Evolutionary conservation across 2,329 filamentous ascomycete genomes (phyloP), one percentile per base, ranked within the genome.

Genomic region (Myrmaecium sp.): DNA sequence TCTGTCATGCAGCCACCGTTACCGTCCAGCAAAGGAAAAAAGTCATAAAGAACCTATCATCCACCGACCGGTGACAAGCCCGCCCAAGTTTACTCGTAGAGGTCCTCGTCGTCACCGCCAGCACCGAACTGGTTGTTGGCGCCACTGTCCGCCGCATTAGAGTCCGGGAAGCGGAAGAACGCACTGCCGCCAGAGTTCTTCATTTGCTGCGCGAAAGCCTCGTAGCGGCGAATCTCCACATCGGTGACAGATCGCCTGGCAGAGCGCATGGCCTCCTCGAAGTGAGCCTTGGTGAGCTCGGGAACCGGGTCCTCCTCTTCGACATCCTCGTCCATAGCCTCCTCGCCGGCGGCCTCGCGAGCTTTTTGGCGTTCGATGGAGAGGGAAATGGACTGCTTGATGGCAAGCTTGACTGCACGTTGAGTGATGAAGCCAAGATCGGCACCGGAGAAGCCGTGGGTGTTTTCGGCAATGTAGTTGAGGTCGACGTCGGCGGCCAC

Each of bases 61-160:
- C n/a, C n/a, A n/a, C n/a, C n/a, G n/a, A n/a, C n/a, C n/a, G n/a
- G n/a, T n/a, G n/a, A n/a, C n/a, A n/a, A n/a, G n/a, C n/a, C n/a
- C n/a, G n/a, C n/a, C n/a, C n/a, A n/a, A n/a, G n/a, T n/a, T n/a
- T 84, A 94, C 60, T 93, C 81, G 57, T 95, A 95, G 53, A 95
- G 79, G 60, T 84, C 86, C 57, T 94, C 86, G 50, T 95, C 86
- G 53, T 92, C 84, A 44, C 82, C 86, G 40, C 73, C 80, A 45
- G 84, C 77, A 37, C 83, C 84, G 43, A 89, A 84, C 26, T 53
- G 59, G 37, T 58, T 55, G 49, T 58, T 42, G 42, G 53, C 49
- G 35, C 46, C 48, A 29, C 41, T 51, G 36, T 51, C 57, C 37
- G 54, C 60, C 36, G 52, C 56, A 57, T 60, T 68, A 51, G 40